Evolutionary conservation across 1,284 basidiomycete species (phyloP).

Genomic region (Cronartium quercuum): DNA sequence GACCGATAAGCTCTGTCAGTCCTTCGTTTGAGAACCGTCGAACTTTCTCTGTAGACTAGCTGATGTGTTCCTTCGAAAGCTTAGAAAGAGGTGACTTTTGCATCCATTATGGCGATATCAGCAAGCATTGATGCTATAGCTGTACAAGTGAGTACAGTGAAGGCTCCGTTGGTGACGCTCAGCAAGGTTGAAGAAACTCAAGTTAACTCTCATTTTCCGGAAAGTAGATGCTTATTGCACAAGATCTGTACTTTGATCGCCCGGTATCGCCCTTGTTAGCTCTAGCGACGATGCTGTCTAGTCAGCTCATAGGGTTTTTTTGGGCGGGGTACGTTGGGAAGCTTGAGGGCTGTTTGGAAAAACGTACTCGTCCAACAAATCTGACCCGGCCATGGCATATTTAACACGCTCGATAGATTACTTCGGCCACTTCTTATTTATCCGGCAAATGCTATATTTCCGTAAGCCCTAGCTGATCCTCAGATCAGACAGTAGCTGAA

Average conservation of each 20-base stretch:
- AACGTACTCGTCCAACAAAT: background rate
- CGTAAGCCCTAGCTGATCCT: background rate
- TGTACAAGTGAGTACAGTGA: conserved; percentile 15
- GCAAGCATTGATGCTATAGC: conserved; percentile 7
- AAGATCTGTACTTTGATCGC: conserved; percentile 30
- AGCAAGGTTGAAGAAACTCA: too few species aligned
- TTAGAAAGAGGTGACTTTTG: conserved; percentile 34
- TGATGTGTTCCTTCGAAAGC: background rate
- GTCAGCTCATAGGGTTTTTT: conserved; percentile 31
- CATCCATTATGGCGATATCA: conserved; percentile 31
- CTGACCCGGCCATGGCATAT: background rate
- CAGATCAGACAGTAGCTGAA: too few species aligned
- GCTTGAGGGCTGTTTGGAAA: background rate
- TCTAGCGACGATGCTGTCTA: conserved; percentile 12
- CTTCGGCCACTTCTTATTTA: conserved; percentile 33
- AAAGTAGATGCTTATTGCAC: conserved; percentile 19
- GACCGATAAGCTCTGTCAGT: conserved; percentile 19
- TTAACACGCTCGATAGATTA: conserved; percentile 16
- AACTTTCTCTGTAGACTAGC: background rate
- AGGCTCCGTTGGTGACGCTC: background rate
- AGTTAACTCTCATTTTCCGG: background rate
- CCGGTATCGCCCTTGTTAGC: background rate
- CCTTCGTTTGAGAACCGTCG: background rate
- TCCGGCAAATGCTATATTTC: conserved; percentile 22
- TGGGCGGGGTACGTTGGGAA: conserved; percentile 26